phyloP scores from a whole-genome alignment of 2,329 filamentous ascomycete species.

The Zopfia rhizophila region DNA sequence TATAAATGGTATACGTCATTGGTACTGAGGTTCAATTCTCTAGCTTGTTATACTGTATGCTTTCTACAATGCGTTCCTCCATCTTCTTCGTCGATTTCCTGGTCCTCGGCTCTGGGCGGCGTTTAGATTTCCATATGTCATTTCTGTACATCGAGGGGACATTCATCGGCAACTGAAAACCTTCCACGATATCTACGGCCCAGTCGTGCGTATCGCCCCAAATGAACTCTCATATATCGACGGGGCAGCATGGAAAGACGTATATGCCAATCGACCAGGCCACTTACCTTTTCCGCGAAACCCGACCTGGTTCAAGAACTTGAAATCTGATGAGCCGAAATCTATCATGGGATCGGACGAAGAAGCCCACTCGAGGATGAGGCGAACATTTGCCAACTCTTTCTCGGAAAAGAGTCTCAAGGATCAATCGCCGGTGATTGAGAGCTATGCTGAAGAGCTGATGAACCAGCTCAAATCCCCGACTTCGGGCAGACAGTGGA shows the following conservation, averaged over 20 bases:
- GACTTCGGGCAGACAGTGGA: constrained; percentile 6
- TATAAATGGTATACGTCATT: constrained; percentile 26
- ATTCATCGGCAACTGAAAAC: constrained; percentile 34
- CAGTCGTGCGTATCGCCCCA: constrained; percentile 40
- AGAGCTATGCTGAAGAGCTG: constrained; percentile 35
- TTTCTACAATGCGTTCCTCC: constrained; percentile 37
- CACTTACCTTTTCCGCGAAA: constrained; percentile 36
- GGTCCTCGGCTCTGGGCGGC: constrained; percentile 40
- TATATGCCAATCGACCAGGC: constrained; percentile 37
- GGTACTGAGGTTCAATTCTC: constrained; percentile 11
- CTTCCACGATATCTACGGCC: constrained; percentile 39
- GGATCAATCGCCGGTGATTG: constrained; percentile 36
- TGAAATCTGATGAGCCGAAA: constrained; percentile 33
- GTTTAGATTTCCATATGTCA: constrained; percentile 39
- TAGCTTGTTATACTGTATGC: constrained; percentile 28
- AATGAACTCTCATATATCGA: constrained; percentile 42
- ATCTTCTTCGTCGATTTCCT: constrained; percentile 40
- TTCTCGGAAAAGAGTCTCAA: constrained; percentile 41
- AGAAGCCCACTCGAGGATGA: constrained; percentile 31
- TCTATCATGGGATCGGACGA: constrained; percentile 39
- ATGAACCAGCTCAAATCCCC: constrained; percentile 28
- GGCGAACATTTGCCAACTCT: constrained; percentile 36
- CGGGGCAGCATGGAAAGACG: constrained; percentile 39
- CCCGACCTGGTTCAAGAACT: constrained; percentile 38
- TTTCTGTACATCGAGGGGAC: constrained; percentile 37